Evolutionary conservation across 1,139 yeast species (phyloP).

Genomic region (Pichia sp.): DNA sequence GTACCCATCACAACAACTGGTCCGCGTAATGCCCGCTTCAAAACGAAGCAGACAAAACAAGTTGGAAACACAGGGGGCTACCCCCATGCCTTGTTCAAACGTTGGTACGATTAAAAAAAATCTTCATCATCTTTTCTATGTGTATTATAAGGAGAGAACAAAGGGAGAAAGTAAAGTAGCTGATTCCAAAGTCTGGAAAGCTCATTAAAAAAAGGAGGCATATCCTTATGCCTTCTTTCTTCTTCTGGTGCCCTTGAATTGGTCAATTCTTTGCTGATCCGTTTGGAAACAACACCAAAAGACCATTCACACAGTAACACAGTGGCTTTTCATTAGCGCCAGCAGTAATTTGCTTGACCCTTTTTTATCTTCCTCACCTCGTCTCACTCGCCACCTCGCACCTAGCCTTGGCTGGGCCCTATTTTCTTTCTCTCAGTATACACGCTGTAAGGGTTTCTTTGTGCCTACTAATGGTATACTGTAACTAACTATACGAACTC

Average conservation of each 20-base stretch:
- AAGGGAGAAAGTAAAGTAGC: background rate
- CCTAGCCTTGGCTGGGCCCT: no score
- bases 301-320: background rate
- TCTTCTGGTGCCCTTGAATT: background rate
- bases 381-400: background rate
- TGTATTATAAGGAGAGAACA: background rate
- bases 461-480: background rate
- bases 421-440: background rate
- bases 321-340: no score
- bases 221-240: conserved; percentile 1
- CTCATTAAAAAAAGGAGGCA: background rate
- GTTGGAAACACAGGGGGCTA: conserved; percentile 17
- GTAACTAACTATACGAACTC: background rate
- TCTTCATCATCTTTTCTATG: conserved; percentile 13
- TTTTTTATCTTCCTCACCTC: background rate
- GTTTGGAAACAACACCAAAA: background rate
- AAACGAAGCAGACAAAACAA: conserved; percentile 22
- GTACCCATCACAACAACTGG: conserved; percentile 41
- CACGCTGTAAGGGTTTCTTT: background rate
- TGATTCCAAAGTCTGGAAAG: background rate
- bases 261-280: background rate
- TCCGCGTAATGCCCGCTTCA: conserved; percentile 20
- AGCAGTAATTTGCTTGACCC: no score
- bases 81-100: conserved; percentile 24
- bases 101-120: conserved; percentile 22